Base-by-base conservation (phyloP, 164 flowering plant genomes). In the Liriodendron chinense region DNA sequence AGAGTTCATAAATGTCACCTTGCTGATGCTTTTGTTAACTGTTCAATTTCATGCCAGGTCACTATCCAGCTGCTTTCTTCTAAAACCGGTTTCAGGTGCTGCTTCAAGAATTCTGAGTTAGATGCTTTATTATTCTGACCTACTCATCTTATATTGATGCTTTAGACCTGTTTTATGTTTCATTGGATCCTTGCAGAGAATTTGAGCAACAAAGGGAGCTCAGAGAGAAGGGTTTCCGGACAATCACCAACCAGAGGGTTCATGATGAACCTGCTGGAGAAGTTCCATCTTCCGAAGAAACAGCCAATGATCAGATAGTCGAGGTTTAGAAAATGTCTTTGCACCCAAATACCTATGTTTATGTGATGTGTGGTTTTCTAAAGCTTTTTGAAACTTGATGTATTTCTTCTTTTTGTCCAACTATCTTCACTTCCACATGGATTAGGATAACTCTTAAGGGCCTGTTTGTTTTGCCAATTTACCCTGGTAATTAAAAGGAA, bases 71-170 rank as follows among this genome's bases (percentile, higher is more conserved):
- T 93, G 80, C 89, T 96, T 56, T 94, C 99, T 56, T 92, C 99
- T 57, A 96, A 94, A 88, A 94, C 98, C 59, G 99, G 99, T 79
- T 96, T 96, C 89, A 92, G 99, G 99, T 94, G 84, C 72, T n/a
- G 18, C 72, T 74, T 74, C 5, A 71, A 3, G 43, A 24, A 61
- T 63, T 49, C 28, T 53, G 23, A 47, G 28, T 48, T 74, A 48
- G 21, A 21, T 84, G 59, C 59, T 53, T 16, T 53, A 16, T 53
- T 53, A 10, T 53, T 16, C 59, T 10, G 4, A 8, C 18, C 13
- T 53, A 53, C 68, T 68, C 49, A 67, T 26, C 26, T 43, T 34
- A 26, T 53, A 16, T 14, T 53, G 18, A 53, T 53, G 18, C 18
- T 53, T 53, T 20, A 20, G 16, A 24, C 47, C 14, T n/a, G 24